Percentiles rank a stretch among this genome's conserved stretches.
Evolutionary conservation across 257 asterid genomes (phyloP).

Genomic region (Prunella vulgaris): DNA sequence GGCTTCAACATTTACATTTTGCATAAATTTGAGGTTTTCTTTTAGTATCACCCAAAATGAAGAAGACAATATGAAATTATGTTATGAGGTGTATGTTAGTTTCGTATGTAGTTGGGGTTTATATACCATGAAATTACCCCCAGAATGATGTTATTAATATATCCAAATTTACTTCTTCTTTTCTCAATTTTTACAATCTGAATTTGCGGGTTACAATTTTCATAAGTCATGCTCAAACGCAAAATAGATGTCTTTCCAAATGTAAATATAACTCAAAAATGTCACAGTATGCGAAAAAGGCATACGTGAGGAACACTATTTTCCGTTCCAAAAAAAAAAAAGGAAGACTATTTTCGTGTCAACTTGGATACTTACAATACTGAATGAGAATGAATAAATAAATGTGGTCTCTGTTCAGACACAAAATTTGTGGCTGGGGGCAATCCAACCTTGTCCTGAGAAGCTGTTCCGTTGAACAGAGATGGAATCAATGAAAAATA

Average conservation of each 20-base stretch:
- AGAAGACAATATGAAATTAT: too few species aligned
- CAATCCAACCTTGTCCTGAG: neutral
- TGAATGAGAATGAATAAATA: neutral
- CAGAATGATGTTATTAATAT: neutral
- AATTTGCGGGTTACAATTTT: neutral
- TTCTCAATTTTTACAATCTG: neutral
- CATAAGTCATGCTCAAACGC: neutral
- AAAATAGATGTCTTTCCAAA: neutral
- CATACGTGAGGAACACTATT: neutral
- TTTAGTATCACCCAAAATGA: too few species aligned
- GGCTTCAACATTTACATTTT: too few species aligned
- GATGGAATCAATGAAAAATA: neutral
- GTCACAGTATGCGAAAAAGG: neutral
- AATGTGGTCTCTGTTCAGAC: neutral
- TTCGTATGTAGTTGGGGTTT: too few species aligned
- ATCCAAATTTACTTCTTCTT: neutral
- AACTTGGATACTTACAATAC: slow-evolving; percentile 10
- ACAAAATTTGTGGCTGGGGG: neutral
- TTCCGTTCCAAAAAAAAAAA: too few species aligned
- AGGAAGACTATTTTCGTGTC: neutral
- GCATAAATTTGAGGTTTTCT: too few species aligned
- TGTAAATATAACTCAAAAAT: neutral
- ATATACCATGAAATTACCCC: too few species aligned
- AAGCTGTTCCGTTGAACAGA: neutral
- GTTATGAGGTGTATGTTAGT: too few species aligned